These are phyloP conservation scores for Carex scoparia DNA, from an alignment of 176 grass and related monocot genomes.

Conservation along the genomic window DNA sequence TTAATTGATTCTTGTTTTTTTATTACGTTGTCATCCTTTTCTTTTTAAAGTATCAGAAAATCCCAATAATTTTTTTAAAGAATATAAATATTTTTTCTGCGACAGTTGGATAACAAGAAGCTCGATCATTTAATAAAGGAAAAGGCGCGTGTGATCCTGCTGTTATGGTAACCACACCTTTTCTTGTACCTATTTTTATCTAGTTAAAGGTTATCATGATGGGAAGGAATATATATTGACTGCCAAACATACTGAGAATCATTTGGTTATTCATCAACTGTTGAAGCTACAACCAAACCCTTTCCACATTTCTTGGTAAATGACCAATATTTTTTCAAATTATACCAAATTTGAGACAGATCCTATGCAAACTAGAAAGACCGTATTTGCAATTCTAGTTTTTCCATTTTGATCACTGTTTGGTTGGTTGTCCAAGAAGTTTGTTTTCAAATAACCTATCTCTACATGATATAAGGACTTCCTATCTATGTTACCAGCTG, in stretches of 20 bases:
- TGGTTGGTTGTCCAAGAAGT: neutral
- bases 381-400: neutral
- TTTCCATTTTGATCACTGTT: neutral
- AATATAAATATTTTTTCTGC: neutral
- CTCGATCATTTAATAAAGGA: slow-evolving; percentile 51
- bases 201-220: neutral
- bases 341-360: neutral
- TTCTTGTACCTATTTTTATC: neutral
- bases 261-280: neutral
- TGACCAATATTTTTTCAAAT: neutral
- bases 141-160: slow-evolving; percentile 37
- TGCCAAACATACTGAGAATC: neutral
- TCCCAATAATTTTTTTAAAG: slow-evolving; percentile 17
- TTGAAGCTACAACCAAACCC: neutral
- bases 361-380: neutral
- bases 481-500: neutral
- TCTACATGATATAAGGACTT: neutral
- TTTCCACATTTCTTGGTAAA: neutral
- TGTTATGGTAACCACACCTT: slow-evolving; percentile 41
- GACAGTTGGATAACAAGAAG: slow-evolving; percentile 77
- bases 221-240: neutral
- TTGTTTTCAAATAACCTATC: neutral
- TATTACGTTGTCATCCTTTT: slow-evolving; percentile 7
- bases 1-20: neutral
- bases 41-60: neutral